phyloP scores from a whole-genome alignment of 768 basidiomycete genomes.

The Nidularia pulvinata region DNA sequence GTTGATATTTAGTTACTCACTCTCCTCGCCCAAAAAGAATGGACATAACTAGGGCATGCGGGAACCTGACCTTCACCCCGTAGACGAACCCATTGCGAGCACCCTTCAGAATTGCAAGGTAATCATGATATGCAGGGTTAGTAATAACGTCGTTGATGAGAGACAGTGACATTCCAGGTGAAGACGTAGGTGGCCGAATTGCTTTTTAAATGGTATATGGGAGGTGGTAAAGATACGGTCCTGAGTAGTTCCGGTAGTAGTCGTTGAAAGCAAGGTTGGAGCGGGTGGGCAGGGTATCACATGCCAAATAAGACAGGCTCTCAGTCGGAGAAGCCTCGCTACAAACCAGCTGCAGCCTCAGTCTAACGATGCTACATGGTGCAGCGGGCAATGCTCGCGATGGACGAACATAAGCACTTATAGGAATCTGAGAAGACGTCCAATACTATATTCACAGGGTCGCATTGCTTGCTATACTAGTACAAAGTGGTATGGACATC shows the following conservation, averaged over 20 bases:
- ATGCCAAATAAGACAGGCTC: neutral
- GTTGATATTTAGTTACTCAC: conserved; percentile 46
- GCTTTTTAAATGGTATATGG: too few relatives aligned
- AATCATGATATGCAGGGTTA: conserved; percentile 85
- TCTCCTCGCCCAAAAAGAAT: conserved; percentile 91
- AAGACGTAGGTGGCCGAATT: neutral
- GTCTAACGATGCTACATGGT: too few relatives aligned
- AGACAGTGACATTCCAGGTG: conserved; percentile 9
- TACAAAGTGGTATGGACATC: too few relatives aligned
- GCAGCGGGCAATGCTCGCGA: too few relatives aligned
- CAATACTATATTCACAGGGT: too few relatives aligned
- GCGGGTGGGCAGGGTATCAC: neutral
- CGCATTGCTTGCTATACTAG: too few relatives aligned
- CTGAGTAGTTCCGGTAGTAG: too few relatives aligned
- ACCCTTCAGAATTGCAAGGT: conserved; percentile 92
- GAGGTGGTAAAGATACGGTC: too few relatives aligned
- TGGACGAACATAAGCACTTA: too few relatives aligned
- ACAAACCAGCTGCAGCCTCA: too few relatives aligned
- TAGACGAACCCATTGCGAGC: conserved; percentile 90
- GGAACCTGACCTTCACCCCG: conserved; percentile 90
- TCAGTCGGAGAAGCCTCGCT: too few relatives aligned
- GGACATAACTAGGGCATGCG: conserved; percentile 97
- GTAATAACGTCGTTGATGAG: conserved; percentile 46
- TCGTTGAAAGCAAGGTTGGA: neutral
- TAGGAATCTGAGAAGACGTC: too few relatives aligned